These are phyloP conservation scores for Pichia kluyveri DNA, from an alignment of 805 yeast genomes.

Conservation along the genomic window DNA sequence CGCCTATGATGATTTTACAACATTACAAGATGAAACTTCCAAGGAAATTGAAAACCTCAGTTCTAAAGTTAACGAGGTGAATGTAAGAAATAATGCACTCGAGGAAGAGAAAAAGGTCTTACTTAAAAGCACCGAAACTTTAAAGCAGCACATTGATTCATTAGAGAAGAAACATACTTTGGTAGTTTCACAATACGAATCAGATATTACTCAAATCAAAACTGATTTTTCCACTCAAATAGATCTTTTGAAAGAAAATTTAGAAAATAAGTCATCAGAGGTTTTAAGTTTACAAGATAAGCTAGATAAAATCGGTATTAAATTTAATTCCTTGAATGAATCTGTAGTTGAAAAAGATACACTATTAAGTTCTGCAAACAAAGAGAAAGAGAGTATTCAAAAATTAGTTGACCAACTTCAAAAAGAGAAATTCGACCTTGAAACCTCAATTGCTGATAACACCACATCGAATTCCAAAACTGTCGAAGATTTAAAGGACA, in stretches of 20 bases:
- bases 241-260: background rate
- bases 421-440: background rate
- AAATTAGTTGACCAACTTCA: background rate
- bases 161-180: background rate
- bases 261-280: slow-evolving; percentile 10
- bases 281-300: background rate
- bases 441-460: too few relatives aligned
- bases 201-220: slow-evolving; percentile 1
- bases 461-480: background rate
- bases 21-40: slow-evolving; percentile 14
- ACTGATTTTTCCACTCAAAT: background rate
- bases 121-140: slow-evolving; percentile 1
- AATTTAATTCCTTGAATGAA: background rate
- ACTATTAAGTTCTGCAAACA: background rate
- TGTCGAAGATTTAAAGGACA: background rate
- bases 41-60: slow-evolving; percentile 26
- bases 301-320: background rate
- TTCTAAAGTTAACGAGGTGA: slow-evolving; percentile 20
- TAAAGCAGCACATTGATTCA: slow-evolving; percentile 2
- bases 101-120: slow-evolving; percentile 8
- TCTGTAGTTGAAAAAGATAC: background rate
- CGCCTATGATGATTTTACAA: slow-evolving; percentile 14
- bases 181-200: background rate
- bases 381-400: background rate
- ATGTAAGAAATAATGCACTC: slow-evolving; percentile 9